Evolutionary conservation across 2,329 filamentous ascomycete species (phyloP).

Genomic region (Colletotrichum sp.): DNA sequence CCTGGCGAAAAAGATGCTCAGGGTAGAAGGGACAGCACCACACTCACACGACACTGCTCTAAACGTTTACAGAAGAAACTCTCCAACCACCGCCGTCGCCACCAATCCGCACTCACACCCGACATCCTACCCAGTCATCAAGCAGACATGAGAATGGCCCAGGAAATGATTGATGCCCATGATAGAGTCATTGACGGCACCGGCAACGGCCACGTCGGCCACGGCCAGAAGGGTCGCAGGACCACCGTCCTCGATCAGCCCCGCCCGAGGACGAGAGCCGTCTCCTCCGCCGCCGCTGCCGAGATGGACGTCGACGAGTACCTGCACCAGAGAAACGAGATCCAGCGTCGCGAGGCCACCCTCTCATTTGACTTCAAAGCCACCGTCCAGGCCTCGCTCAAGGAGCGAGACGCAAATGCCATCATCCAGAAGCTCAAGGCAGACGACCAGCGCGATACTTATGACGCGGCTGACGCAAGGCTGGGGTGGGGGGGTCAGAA

Average conservation of each 20-base stretch:
- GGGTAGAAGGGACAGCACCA: conserved; percentile 11
- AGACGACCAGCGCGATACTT: conserved; percentile 41
- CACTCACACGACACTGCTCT: conserved; percentile 5
- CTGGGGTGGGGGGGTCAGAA: conserved; percentile 46
- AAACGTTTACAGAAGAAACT: conserved; percentile 11
- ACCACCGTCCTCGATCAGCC: neutral
- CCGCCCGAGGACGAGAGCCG: neutral
- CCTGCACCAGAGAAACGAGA: conserved; percentile 29
- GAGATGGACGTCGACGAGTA: conserved; percentile 31
- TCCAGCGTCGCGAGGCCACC: conserved; percentile 36
- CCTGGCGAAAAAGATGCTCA: conserved; percentile 20
- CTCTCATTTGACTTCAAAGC: conserved; percentile 47
- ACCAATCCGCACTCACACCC: neutral
- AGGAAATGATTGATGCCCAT: conserved; percentile 18
- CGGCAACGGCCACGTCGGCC: neutral
- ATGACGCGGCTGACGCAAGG: conserved; percentile 32
- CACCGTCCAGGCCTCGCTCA: conserved; percentile 30
- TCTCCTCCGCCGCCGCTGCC: neutral
- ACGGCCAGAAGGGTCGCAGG: neutral
- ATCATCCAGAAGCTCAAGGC: conserved; percentile 43
- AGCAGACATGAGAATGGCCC: conserved; percentile 6
- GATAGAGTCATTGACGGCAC: conserved; percentile 8
- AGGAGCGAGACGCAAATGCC: conserved; percentile 41
- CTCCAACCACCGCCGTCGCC: neutral
- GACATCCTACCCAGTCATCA: neutral